Conservation (phyloP, 192 early-diverging fungal species). For the Dissophora globulifera region DNA sequence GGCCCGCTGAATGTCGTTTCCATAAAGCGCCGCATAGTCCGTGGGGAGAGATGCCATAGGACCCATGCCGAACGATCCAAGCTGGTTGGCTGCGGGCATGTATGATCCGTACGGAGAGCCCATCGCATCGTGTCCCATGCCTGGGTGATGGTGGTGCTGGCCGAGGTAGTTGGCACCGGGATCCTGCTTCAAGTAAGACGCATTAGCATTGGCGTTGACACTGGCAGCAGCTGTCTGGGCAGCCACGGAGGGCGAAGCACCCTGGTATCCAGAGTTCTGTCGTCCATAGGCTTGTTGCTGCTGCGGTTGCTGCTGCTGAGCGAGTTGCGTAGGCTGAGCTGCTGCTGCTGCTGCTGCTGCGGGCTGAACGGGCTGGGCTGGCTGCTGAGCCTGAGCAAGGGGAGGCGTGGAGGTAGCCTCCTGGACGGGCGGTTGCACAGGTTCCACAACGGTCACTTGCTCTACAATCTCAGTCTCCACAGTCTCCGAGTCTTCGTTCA, state of each 20-base stretch:
- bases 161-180: slow-evolving; percentile 60
- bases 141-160: slow-evolving; percentile 59
- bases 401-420: not conserved
- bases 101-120: slow-evolving; percentile 64
- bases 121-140: slow-evolving; percentile 60
- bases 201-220: too few species aligned
- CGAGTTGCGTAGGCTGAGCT: slow-evolving; percentile 45
- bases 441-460: not conserved
- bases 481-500: slow-evolving; percentile 64
- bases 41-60: slow-evolving; percentile 64
- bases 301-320: slow-evolving; percentile 22
- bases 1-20: slow-evolving; percentile 72
- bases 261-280: slow-evolving; percentile 28
- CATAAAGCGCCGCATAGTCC: slow-evolving; percentile 69
- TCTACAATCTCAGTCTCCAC: slow-evolving; percentile 6
- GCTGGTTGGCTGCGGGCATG: slow-evolving; percentile 56
- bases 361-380: too few species aligned
- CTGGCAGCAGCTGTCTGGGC: slow-evolving; percentile 11
- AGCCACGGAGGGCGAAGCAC: slow-evolving; percentile 12
- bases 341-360: slow-evolving; percentile 16
- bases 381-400: slow-evolving; percentile 15
- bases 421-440: slow-evolving; percentile 9
- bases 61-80: slow-evolving; percentile 65
- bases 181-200: slow-evolving; percentile 34
- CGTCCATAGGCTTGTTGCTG: slow-evolving; percentile 18